Base-by-base conservation (phyloP, 306 rosid species). In the Elaeagnus macrophylla region DNA sequence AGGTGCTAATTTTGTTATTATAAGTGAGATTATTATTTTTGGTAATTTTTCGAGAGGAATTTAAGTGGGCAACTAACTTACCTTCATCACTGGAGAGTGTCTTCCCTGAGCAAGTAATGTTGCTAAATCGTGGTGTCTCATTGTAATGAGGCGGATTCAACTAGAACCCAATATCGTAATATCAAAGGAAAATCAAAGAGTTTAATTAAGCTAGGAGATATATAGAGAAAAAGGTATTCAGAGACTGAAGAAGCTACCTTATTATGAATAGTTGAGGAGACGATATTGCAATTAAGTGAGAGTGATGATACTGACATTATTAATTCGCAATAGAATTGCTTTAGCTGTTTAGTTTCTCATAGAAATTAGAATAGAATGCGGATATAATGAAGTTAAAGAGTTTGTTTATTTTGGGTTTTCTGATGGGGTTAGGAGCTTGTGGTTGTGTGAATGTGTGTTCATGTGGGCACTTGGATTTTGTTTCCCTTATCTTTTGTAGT, bases 231-330 rank as follows among this genome's bases (percentile, higher is more conserved):
- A 35, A 15, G 10, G 44, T 8, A 36, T 1, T 13, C 6, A n/a
- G 15, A 10, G 39, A 6, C 45, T 35, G n/a, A 17, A 17, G 1
- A 12, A 12, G 2, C 12, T 39, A 90, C 97, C 94, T 86, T 86
- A 49, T 67, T 80, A 49, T 76, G 68, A 14, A 71, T 58, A 37
- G 69, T 55, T 46, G 84, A 68, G 8, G 94, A 84, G 56, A 68
- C 65, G 32, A 25, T 25, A 25, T 1, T 25, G 83, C 80, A 84
- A 57, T 44, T 74, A 15, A 73, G 15, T 56, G 90, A 79, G 60
- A 81, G 71, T 1, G 94, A 81, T 64, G 94, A 83, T 13, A 75
- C 71, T 39, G 72, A 89, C 94, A 91, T 86, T 10, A 8, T 37
- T 75, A 72, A 70, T 25, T 25, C 32, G 14, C 13, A 37, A 54